Evolutionary conservation across 139 green algal genomes (phyloP), one percentile per base, ranked within the genome.

Genomic region (Chlamydomonas schloesseri): DNA sequence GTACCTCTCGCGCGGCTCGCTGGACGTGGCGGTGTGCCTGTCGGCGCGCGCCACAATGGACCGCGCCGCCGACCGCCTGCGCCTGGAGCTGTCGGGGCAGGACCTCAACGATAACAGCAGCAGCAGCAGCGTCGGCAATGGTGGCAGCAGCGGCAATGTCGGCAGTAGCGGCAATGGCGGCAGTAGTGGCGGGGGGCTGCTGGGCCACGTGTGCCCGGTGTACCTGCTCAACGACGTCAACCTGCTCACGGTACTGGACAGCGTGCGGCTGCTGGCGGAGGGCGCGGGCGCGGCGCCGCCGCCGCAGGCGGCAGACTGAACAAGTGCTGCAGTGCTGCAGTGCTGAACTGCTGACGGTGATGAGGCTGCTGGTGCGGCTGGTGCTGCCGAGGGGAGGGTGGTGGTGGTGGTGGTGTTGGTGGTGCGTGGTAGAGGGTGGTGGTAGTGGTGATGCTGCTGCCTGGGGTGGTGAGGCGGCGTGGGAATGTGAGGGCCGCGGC

Each of bases 21-120:
- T 96, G 70, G 93, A 96, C 76, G 53, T 93, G 57, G 90, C 92
- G n/a, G 55, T 94, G 62, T 96, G 88, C 70, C 21, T 96, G 47
- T 85, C 79, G 11, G 3, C 34, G 79, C 65, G 79, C 26, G 79
- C 79, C 14, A 69, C 79, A 46, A 76, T 85, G 79, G 64, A 85
- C 64, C 47, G 79, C 26, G 0, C 64, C 31, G 53, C 42, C 17
- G 78, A 65, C n/a, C 29, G 78, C 33, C 78, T 84, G 17, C 28
- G 46, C 5, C 5, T 84, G 42, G 78, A 84, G 64, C 78, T 84
- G 78, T 84, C 78, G 64, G 78, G 78, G 0, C 78, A 84, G 64
- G 78, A 84, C 29, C 46, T 84, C 8, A 84, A 84, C 62, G 23
- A 57, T 8, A 2, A 0, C 21, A 23, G 33, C 57, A 1, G 10